phyloP scores from a whole-genome alignment of 352 stramenopile species.

The Phytopythium litorale region DNA sequence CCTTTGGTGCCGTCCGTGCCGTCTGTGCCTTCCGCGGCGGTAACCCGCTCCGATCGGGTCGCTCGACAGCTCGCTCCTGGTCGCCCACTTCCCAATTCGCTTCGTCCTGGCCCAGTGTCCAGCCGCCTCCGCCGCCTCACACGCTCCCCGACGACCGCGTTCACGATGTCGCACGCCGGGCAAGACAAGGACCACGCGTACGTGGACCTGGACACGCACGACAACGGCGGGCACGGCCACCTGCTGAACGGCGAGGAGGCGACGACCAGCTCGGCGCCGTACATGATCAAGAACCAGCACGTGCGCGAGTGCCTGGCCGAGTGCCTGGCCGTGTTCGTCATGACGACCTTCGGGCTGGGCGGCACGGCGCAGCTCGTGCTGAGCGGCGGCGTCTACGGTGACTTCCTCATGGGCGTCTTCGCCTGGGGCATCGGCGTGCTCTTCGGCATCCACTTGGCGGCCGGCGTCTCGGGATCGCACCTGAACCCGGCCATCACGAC shows the following conservation, averaged over 20 bases:
- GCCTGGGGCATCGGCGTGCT: conserved; percentile 45
- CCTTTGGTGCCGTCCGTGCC: neutral
- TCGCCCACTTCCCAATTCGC: conserved; percentile 4
- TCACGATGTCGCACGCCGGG: conserved; percentile 13
- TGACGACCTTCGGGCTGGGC: conserved; percentile 34
- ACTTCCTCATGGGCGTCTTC: conserved; percentile 35
- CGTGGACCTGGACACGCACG: conserved; percentile 25
- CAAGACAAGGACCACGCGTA: conserved; percentile 32
- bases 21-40: neutral
- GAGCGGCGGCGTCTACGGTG: conserved; percentile 18
- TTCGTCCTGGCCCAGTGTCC: neutral
- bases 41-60: neutral
- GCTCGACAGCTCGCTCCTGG: neutral
- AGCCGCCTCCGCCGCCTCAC: no score
- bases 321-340: conserved; percentile 36
- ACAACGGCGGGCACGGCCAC: conserved; percentile 11
- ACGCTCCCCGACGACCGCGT: neutral
- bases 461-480: conserved; percentile 35
- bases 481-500: conserved; percentile 42
- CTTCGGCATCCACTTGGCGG: conserved; percentile 40
- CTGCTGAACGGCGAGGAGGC: conserved; percentile 2
- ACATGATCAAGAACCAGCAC: conserved; percentile 28
- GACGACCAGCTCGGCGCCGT: conserved; percentile 17
- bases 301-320: conserved; percentile 32
- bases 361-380: conserved; percentile 32